Percentiles rank a stretch among this genome's conserved stretches.
phyloP scores from a whole-genome alignment of 2,329 filamentous ascomycete species.

The Cladosporium sp. region DNA sequence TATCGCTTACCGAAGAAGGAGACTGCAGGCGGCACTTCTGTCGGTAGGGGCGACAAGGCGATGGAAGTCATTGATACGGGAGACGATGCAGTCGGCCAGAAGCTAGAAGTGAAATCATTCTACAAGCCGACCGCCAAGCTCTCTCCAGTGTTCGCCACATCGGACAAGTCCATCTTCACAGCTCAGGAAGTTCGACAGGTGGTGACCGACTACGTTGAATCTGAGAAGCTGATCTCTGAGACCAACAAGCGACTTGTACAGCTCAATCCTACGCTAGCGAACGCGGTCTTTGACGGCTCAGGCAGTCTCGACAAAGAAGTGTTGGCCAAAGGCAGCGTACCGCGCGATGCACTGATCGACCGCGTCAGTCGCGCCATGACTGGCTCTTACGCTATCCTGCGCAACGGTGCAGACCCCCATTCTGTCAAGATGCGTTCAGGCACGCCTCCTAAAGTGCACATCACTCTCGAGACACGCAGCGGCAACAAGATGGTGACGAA shows the following conservation, averaged over 20 bases:
- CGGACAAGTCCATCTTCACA: constrained; percentile 50
- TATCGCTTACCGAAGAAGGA: constrained; percentile 61
- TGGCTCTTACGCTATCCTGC: constrained; percentile 55
- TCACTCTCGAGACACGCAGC: constrained; percentile 60
- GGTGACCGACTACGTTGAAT: constrained; percentile 56
- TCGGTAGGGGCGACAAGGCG: constrained; percentile 33
- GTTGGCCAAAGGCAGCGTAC: constrained; percentile 53
- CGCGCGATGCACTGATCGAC: constrained; percentile 58
- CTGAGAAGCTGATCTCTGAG: constrained; percentile 52
- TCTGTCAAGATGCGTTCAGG: constrained; percentile 59
- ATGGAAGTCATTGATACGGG: constrained; percentile 34
- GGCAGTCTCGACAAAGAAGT: constrained; percentile 53
- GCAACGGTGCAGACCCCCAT: constrained; percentile 38
- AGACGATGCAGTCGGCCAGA: constrained; percentile 44
- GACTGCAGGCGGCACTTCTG: constrained; percentile 35
- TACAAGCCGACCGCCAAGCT: constrained; percentile 57
- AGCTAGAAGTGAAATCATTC: constrained; percentile 48
- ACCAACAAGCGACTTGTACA: constrained; percentile 60
- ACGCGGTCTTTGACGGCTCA: constrained; percentile 54
- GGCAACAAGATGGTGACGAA: constrained; percentile 64
- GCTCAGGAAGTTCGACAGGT: constrained; percentile 55
- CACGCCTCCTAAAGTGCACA: constrained; percentile 54
- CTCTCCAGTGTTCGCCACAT: constrained; percentile 51
- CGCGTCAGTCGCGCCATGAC: constrained; percentile 54
- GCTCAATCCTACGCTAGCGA: constrained; percentile 60